Conservation (phyloP, 768 basidiomycete genomes). For the Dioszegia hungarica region DNA sequence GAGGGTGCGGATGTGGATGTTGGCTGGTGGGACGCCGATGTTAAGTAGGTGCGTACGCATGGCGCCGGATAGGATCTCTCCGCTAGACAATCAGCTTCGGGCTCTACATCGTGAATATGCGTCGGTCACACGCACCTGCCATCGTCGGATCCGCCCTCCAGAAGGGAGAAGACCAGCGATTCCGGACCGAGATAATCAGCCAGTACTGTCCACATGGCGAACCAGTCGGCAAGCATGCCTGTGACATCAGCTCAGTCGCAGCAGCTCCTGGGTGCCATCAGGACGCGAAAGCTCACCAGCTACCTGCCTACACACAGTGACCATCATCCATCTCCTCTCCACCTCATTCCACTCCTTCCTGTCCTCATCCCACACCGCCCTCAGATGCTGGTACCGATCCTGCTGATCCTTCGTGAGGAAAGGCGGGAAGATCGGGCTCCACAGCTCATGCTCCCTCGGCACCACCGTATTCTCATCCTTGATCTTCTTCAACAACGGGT, state of each 20-base stretch:
- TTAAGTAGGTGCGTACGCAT: slow-evolving; percentile 37
- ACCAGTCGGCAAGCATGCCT: slow-evolving; percentile 44
- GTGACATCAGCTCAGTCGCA: background rate
- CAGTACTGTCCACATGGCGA: slow-evolving; percentile 41
- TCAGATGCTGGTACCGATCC: slow-evolving; percentile 30
- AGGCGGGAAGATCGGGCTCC: slow-evolving; percentile 33
- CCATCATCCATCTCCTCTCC: slow-evolving; percentile 30
- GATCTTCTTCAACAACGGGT: slow-evolving; percentile 23
- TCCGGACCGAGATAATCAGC: slow-evolving; percentile 40
- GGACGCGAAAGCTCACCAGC: slow-evolving; percentile 25
- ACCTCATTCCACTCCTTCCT: slow-evolving; percentile 20
- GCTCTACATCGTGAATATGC: too few relatives aligned
- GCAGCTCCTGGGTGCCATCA: background rate
- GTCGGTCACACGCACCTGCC: slow-evolving; percentile 29
- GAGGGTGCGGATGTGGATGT: slow-evolving; percentile 38
- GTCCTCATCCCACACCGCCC: slow-evolving; percentile 22
- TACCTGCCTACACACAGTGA: slow-evolving; percentile 40
- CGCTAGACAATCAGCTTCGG: slow-evolving; percentile 18
- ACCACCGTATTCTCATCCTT: slow-evolving; percentile 19
- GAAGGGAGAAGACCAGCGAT: slow-evolving; percentile 27
- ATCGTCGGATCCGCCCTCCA: slow-evolving; percentile 40
- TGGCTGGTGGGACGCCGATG: slow-evolving; percentile 38
- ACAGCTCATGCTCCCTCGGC: slow-evolving; percentile 37
- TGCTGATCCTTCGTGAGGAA: slow-evolving; percentile 28
- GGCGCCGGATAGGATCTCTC: slow-evolving; percentile 30